Evolutionary conservation across 257 asterid species (phyloP), one percentile per base, ranked within the genome.

Genomic region (Solanum ahanhuiri): DNA sequence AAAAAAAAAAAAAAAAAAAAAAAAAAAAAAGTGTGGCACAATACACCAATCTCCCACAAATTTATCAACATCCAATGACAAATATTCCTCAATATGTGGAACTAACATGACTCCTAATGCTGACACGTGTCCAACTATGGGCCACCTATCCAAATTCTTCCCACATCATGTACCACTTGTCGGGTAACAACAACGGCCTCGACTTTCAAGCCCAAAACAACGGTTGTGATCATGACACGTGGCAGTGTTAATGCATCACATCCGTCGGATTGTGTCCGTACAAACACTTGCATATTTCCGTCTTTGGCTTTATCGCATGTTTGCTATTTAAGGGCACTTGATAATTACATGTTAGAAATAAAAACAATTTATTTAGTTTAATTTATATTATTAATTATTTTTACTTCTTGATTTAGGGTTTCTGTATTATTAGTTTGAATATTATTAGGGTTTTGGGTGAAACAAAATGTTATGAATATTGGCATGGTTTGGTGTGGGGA

Each of bases 241-340:
- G 89, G 84, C 39, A 17, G 0, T 0, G 1, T 7, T 22, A 23
- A 18, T 9, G 30, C 5, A 3, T 22, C 48, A 71, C 17, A 8
- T 7, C 89, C 89, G 87, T 88, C 20, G 3, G 86, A 90, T 88
- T 28, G 0, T n/a, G 86, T 51, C 86, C 87, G 86, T 87, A 75
- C 86, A 77, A 51, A 23, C n/a, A 15, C 41, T 85, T 33, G 57
- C 88, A 72, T 83, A 77, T 88, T 88, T 83, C 89, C 89, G 30
- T 84, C 81, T 88, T 88, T 88, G 85, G 90, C 83, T 69, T 88
- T 76, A 76, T 64, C 90, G 77, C 35, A 83, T 79, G 90, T 77
- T 87, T 88, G 86, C 91, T 82, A 85, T 39, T 88, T 87, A 39
- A 66, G 88, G 88, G 83, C 73, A 71, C 15, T 25, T 51, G 60